Evolutionary conservation across 169 alveolate species (phyloP), one percentile per base, ranked within the genome.

Genomic region (Prorocentrum cordatum): DNA sequence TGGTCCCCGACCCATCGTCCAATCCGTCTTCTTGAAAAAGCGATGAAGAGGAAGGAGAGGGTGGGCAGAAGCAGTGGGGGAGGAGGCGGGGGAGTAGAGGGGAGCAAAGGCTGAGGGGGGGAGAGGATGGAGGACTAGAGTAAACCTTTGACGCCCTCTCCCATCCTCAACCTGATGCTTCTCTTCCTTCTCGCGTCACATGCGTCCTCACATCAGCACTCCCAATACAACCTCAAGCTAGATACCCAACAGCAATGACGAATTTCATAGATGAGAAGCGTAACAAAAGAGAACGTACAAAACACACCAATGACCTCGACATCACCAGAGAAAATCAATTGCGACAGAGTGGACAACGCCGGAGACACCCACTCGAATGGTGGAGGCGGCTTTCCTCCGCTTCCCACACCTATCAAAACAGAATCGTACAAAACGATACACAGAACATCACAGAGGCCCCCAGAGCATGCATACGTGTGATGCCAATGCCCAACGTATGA

Each of bases 331-430:
- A 93, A 93, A 33, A 95, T 83, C 5, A 94, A 92, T 36, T 94
- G 77, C 24, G 95, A 93, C 31, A 95, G 93, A 0, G 94, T 79
- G 27, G 96, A 95, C 20, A 95, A 72, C 6, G 96, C 94, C 29
- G 92, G 93, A 29, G 91, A 42, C 58, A 95, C 95, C 92, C 92
- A 72, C 62, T 94, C 95, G 84, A 93, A 92, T 22, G 94, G 95
- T 9, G 98, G 98, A 4, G 93, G 93, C 22, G 98, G 98, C 59
- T 95, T 95, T n/a, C 98, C 98, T 84, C 97, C 91, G 85, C 97
- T 93, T 6, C 95, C n/a, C n/a, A n/a, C n/a, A n/a, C n/a, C n/a
- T n/a, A n/a, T n/a, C n/a, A n/a, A n/a, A n/a, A n/a, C n/a, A n/a
- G n/a, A n/a, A n/a, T n/a, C n/a, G n/a, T n/a, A n/a, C n/a, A n/a